Base-by-base conservation (phyloP, 2,329 filamentous ascomycete species). In the Colletotrichum tanaceti region DNA sequence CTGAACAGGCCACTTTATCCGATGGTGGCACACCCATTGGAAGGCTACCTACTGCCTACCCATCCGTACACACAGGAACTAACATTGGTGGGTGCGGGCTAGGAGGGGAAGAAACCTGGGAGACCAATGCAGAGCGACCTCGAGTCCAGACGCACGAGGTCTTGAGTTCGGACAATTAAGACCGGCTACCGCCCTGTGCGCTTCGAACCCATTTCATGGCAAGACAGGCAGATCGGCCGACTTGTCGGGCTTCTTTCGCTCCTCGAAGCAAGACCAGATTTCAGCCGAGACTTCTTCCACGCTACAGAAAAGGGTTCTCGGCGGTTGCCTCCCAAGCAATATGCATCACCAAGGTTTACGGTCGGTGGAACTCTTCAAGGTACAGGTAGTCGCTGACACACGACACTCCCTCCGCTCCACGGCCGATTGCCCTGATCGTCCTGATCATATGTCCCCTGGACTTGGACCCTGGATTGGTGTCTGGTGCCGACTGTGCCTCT, bases 11-110 rank as follows among this genome's bases (percentile, higher is more conserved):
- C 59, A 68, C 41, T 59, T 61, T 61, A 55, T 65, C 65, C 54
- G 61, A 59, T 59, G 60, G 65, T 58, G 46, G 32, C 47, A 32
- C 47, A 22, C 46, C 35, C 59, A 24, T 22, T 43, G 49, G 46
- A 59, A 63, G 61, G 54, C 55, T 60, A 68, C 54, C 55, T 60
- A n/a, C n/a, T n/a, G n/a, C n/a, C n/a, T n/a, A n/a, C n/a, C n/a
- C n/a, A n/a, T n/a, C n/a, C n/a, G n/a, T n/a, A 68, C 54, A 55
- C 38, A 65, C 54, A 55, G 54, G 49, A 60, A 60, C 61, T 58
- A 54, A 44, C 43, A 35, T 28, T n/a, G 43, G 24, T n/a, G 32
- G 43, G 13, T 28, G 18, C 20, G 46, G 52, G 47, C 41, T 54
- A 43, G 20, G 14, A 58, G 61, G 62, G 28, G 28, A 32, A 32